Evolutionary conservation across 2,329 filamentous ascomycete genomes (phyloP), one percentile per base, ranked within the genome.

Genomic region (Beauveria rudraprayagi): DNA sequence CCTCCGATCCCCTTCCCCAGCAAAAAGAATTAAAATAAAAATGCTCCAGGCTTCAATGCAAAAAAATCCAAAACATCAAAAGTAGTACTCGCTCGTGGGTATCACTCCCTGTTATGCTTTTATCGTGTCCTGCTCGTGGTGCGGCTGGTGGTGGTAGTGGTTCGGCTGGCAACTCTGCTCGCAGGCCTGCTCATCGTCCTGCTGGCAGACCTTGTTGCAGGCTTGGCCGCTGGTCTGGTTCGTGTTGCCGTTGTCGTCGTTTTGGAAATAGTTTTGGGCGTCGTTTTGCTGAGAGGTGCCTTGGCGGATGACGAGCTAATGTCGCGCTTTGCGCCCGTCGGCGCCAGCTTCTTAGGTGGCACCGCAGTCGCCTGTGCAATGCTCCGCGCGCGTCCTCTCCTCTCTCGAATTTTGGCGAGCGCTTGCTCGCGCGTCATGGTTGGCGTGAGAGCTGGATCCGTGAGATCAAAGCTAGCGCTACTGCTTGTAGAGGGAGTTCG

Each of bases 361-460:
- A 58, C 55, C 10, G 85, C 85, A 46, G 87, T 88, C 63, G 80
- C 76, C 6, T 83, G 80, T 2, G 83, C 84, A 61, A 88, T 83
- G 70, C 87, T 90, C 66, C 85, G 81, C 61, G 89, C 88, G 51
- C 90, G 78, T 7, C 88, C 88, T 58, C 90, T 77, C 30, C 90
- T 80, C 74, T 90, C 86, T 58, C 86, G 81, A 66, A 93, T 92
- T 70, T 87, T 85, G 60, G 87, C 87, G 17, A 93, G 80, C 3
- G 89, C 89, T 72, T 91, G 81, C 71, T 91, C 90, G 59, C 90
- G 81, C 28, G 84, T 84, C 82, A 88, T 85, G 44, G 85, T 88
- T 5, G 84, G 83, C 47, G 81, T 86, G 63, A 87, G 71, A 10
- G 83, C 83, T 22, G 83, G 82, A 69, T 85, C 81, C 63, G 74